These are phyloP conservation scores for Sarocladium strictum DNA, from an alignment of 2,329 filamentous ascomycete genomes.

Conservation along the genomic window DNA sequence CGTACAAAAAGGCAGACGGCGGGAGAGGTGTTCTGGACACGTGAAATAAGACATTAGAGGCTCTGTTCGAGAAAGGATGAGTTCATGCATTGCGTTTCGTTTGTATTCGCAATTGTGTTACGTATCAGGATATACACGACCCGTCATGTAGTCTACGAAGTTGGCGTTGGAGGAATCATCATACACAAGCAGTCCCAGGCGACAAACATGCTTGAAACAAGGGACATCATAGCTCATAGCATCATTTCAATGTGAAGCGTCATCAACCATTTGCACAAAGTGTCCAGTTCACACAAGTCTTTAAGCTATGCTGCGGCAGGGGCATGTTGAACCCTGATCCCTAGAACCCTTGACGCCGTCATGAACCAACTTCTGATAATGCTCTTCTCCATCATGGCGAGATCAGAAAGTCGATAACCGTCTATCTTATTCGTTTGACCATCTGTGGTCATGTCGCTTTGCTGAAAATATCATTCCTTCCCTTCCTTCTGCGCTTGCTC, in stretches of 20 bases:
- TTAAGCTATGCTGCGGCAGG: background rate
- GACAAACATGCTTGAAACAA: too few species aligned
- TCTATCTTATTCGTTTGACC: slow-evolving; percentile 3
- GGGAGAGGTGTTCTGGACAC: too few species aligned
- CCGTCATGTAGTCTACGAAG: too few species aligned
- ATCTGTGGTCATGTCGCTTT: background rate
- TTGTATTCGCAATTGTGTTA: background rate
- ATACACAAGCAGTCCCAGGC: too few species aligned
- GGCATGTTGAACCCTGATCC: background rate
- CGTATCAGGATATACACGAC: too few species aligned
- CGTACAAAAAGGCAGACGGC: too few species aligned
- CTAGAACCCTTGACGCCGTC: slow-evolving; percentile 1
- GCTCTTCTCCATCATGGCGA: background rate
- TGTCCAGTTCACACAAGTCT: background rate
- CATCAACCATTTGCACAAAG: background rate
- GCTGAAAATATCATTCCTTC: background rate
- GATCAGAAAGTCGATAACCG: slow-evolving; percentile 1
- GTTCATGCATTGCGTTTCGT: background rate
- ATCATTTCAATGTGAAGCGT: too few species aligned
- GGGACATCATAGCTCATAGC: background rate
- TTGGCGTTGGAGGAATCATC: too few species aligned
- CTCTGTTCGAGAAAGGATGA: too few species aligned
- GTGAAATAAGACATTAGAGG: too few species aligned
- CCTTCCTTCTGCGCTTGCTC: background rate
- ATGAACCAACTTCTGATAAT: slow-evolving; percentile 4